A percentile compares a stretch with the other conserved stretches of the same genome.
phyloP scores from a whole-genome alignment of 352 stramenopile genomes.

The Phytophthora tubulina region DNA sequence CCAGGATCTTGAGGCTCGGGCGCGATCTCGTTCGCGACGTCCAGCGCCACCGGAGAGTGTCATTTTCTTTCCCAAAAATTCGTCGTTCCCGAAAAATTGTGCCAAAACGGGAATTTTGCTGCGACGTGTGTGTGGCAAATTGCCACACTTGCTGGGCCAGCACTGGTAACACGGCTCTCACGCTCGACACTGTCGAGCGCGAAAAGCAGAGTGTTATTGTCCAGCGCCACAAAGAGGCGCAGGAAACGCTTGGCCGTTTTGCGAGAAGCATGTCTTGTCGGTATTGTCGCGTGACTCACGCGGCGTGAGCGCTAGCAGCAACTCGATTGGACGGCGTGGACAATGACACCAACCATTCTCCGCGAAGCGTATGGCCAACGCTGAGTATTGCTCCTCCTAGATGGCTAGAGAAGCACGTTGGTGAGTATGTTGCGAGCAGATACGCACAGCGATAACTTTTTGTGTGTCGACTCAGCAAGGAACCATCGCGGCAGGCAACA shows the following conservation, averaged over 20 bases:
- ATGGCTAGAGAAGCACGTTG: too few species aligned
- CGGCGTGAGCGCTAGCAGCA: too few species aligned
- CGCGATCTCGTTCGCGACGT: conserved; percentile 17
- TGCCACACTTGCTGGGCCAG: not conserved
- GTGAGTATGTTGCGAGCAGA: too few species aligned
- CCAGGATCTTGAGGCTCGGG: conserved; percentile 12
- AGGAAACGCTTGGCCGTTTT: conserved; percentile 11
- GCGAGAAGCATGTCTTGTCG: not conserved
- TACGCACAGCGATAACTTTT: too few species aligned
- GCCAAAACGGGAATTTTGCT: conserved; percentile 9
- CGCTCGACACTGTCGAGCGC: not conserved
- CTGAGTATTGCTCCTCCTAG: too few species aligned
- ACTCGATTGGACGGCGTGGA: too few species aligned
- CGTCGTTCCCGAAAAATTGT: conserved; percentile 22
- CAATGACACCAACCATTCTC: not conserved
- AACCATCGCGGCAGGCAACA: too few species aligned
- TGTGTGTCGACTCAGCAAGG: too few species aligned
- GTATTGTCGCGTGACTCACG: not conserved
- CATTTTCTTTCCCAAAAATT: conserved; percentile 22
- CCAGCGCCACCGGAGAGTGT: conserved; percentile 1
- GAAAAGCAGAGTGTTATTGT: not conserved
- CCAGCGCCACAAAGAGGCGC: not conserved
- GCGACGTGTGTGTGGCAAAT: conserved; percentile 3
- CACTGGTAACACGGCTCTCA: not conserved
- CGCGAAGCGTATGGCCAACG: too few species aligned